These are phyloP conservation scores for Aspergillus fructus DNA, from an alignment of 2,329 filamentous ascomycete genomes.

Conservation along the genomic window DNA sequence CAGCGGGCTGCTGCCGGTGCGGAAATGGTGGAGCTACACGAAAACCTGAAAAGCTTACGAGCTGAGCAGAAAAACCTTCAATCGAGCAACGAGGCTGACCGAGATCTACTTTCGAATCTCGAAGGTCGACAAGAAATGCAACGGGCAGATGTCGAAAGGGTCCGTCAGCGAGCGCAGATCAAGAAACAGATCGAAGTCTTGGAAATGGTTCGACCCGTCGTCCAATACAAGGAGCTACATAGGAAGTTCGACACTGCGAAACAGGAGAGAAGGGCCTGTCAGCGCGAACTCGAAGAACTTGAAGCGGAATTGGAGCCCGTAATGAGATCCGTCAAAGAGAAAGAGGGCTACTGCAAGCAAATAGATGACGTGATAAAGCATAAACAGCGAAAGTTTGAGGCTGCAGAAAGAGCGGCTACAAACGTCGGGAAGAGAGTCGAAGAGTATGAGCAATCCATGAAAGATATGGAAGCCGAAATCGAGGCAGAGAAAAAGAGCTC, in stretches of 20 bases:
- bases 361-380: conserved; percentile 57
- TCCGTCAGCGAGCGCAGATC: conserved; percentile 72
- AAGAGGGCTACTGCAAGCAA: conserved; percentile 61
- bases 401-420: conserved; percentile 52
- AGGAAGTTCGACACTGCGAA: conserved; percentile 54
- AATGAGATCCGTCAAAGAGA: conserved; percentile 66
- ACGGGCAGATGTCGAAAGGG: conserved; percentile 77
- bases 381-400: conserved; percentile 55
- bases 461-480: conserved; percentile 40
- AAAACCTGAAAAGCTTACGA: conserved; percentile 69
- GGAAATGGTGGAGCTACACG: conserved; percentile 77
- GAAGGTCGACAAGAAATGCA: conserved; percentile 73
- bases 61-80: conserved; percentile 66
- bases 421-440: conserved; percentile 43
- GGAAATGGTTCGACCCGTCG: conserved; percentile 63
- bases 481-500: conserved; percentile 54
- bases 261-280: conserved; percentile 53
- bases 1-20: conserved; percentile 82
- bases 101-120: conserved; percentile 64
- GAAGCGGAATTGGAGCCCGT: conserved; percentile 65
- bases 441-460: conserved; percentile 37
- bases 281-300: conserved; percentile 59
- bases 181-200: conserved; percentile 65
- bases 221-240: conserved; percentile 62
- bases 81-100: conserved; percentile 57